Conservation (phyloP, 2,329 filamentous ascomycete species). For the Plenodomus tracheiphilus region DNA sequence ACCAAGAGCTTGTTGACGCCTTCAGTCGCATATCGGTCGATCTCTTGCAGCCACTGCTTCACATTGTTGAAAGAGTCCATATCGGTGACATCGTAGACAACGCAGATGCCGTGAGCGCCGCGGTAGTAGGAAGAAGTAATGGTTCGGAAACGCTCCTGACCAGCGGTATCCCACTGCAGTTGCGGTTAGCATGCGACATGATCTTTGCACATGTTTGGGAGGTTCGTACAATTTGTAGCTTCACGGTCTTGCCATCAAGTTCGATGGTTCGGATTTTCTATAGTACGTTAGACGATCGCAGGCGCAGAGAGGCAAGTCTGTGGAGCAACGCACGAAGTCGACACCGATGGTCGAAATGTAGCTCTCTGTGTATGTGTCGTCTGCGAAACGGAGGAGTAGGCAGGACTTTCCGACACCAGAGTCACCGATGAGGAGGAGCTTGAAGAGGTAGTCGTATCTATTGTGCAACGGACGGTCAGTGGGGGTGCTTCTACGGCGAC, state of each 20-base stretch:
- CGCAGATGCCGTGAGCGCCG: constrained; percentile 97
- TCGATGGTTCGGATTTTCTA: constrained; percentile 99
- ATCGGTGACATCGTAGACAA: constrained; percentile 99
- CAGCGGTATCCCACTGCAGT: constrained; percentile 93
- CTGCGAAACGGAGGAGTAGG: constrained; percentile 94
- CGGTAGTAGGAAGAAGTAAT: constrained; percentile 99
- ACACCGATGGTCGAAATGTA: constrained; percentile 99
- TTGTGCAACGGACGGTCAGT: constrained; percentile 24
- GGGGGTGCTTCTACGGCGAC: constrained; percentile 8
- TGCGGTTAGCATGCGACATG: constrained; percentile 17
- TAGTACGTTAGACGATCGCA: constrained; percentile 26
- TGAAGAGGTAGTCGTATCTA: constrained; percentile 99
- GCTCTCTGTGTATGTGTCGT: constrained; percentile 90
- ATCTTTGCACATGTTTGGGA: background rate
- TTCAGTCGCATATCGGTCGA: constrained; percentile 98
- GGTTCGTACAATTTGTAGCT: constrained; percentile 80
- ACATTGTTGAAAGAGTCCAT: constrained; percentile 99
- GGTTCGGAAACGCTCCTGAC: constrained; percentile 98
- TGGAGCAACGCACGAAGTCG: constrained; percentile 65
- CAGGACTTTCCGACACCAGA: constrained; percentile 99
- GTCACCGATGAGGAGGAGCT: constrained; percentile 99
- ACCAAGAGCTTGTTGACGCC: constrained; percentile 99
- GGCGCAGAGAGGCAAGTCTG: constrained; percentile 38
- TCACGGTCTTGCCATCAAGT: constrained; percentile 98
- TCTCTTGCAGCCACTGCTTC: constrained; percentile 99